Evolutionary conservation across 495 filamentous ascomycete species (phyloP).

Genomic region (Massariosphaeria phaeospora): DNA sequence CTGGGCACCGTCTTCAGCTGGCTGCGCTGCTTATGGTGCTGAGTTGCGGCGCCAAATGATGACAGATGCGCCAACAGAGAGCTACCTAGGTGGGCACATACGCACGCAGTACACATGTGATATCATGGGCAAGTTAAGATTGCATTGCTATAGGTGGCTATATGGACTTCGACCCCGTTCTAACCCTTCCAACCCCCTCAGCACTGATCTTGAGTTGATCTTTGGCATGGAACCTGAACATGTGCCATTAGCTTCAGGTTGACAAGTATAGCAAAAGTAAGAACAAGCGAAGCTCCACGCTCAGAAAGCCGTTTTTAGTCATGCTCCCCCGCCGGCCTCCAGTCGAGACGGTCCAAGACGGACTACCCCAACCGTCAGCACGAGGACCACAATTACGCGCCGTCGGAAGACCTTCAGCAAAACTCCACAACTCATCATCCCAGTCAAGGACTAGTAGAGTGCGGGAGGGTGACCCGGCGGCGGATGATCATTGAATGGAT

Average conservation of each 20-base stretch:
- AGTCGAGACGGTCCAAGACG: constrained; percentile 54
- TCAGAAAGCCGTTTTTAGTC: constrained; percentile 67
- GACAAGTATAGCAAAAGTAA: neutral
- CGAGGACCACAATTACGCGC: constrained; percentile 47
- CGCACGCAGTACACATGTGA: no score
- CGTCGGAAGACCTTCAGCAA: constrained; percentile 29
- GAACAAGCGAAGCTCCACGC: constrained; percentile 3
- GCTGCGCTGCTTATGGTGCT: constrained; percentile 5
- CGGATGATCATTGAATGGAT: constrained; percentile 96
- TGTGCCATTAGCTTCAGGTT: neutral
- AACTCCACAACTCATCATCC: constrained; percentile 92
- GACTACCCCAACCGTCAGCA: constrained; percentile 48
- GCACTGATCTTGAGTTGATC: no score
- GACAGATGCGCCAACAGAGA: no score
- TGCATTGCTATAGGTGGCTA: no score
- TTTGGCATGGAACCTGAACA: no score
- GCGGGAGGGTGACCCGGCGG: constrained; percentile 70
- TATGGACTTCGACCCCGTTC: no score
- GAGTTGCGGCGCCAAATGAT: constrained; percentile 10
- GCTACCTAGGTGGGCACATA: no score
- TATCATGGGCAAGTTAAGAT: no score
- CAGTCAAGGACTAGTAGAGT: constrained; percentile 61
- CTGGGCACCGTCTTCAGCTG: neutral
- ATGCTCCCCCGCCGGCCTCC: constrained; percentile 52
- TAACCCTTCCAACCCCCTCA: no score